Conservation (phyloP, 176 grass and related monocot species). For the Triticum turgidum region DNA sequence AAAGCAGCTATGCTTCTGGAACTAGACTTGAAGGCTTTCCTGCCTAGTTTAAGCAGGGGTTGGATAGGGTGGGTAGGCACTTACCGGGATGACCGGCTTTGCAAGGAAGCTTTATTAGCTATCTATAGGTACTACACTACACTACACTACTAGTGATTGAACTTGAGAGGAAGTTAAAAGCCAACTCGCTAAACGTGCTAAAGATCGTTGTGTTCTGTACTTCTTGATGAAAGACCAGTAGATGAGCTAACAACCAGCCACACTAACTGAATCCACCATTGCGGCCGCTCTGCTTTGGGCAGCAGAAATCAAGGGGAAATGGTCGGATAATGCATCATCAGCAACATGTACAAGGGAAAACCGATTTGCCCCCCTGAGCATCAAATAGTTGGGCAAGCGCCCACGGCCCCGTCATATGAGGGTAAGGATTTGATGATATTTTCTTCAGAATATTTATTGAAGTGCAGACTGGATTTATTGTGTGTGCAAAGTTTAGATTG, state of each 20-base stretch:
- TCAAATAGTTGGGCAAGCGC: too few species aligned
- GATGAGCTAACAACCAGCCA: neutral
- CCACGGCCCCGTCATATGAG: too few species aligned
- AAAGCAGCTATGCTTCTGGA: constrained; percentile 9
- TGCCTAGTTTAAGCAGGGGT: neutral
- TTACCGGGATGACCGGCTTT: neutral
- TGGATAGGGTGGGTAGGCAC: constrained; percentile 14
- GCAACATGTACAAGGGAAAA: too few species aligned
- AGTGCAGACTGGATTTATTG: neutral
- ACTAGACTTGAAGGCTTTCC: neutral
- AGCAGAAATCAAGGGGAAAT: neutral
- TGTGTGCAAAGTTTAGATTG: neutral
- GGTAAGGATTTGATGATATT: neutral
- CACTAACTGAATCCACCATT: neutral
- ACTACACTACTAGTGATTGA: neutral
- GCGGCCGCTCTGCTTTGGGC: neutral
- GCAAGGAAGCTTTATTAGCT: neutral
- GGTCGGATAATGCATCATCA: neutral
- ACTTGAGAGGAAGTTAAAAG: neutral
- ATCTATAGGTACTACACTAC: too few species aligned
- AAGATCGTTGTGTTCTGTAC: too few species aligned
- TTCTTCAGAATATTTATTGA: neutral
- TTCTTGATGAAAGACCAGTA: neutral
- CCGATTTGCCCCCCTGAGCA: too few species aligned
- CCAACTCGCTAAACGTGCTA: too few species aligned